phyloP scores from a whole-genome alignment of 371 early-diverging fungal species.

The Apophysomyces ossiformis region DNA sequence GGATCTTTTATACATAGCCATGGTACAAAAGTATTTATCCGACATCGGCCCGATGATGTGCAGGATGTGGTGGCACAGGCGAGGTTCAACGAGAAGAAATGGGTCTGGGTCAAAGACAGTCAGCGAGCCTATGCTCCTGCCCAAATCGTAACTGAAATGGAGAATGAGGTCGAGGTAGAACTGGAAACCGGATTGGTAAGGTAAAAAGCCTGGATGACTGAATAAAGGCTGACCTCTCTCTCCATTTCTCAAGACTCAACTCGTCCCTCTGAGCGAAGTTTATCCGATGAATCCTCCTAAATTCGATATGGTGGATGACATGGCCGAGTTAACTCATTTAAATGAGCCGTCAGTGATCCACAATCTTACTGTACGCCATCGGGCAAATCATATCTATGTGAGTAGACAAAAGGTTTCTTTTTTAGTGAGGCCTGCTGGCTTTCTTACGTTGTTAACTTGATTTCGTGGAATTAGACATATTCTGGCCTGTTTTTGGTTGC shows the following conservation, averaged over 20 bases:
- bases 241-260: constrained; percentile 50
- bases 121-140: constrained; percentile 90
- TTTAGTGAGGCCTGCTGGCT: neutral
- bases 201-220: neutral
- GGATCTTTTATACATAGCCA: constrained; percentile 56
- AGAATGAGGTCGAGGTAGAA: constrained; percentile 68
- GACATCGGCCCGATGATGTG: constrained; percentile 45
- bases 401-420: constrained; percentile 34
- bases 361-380: constrained; percentile 92
- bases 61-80: constrained; percentile 78
- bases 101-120: constrained; percentile 96
- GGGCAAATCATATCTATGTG: constrained; percentile 91
- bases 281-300: constrained; percentile 99
- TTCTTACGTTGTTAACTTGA: neutral
- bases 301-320: constrained; percentile 98
- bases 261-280: constrained; percentile 75
- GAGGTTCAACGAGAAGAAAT: constrained; percentile 85
- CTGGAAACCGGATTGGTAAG: constrained; percentile 76
- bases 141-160: constrained; percentile 77
- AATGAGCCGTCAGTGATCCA: constrained; percentile 99
- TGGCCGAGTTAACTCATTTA: constrained; percentile 97
- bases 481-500: constrained; percentile 99
- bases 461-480: constrained; percentile 80
- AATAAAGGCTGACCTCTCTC: neutral
- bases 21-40: constrained; percentile 49